Evolutionary conservation across 768 basidiomycete species (phyloP), one percentile per base, ranked within the genome.

Genomic region (Pholiota molesta): DNA sequence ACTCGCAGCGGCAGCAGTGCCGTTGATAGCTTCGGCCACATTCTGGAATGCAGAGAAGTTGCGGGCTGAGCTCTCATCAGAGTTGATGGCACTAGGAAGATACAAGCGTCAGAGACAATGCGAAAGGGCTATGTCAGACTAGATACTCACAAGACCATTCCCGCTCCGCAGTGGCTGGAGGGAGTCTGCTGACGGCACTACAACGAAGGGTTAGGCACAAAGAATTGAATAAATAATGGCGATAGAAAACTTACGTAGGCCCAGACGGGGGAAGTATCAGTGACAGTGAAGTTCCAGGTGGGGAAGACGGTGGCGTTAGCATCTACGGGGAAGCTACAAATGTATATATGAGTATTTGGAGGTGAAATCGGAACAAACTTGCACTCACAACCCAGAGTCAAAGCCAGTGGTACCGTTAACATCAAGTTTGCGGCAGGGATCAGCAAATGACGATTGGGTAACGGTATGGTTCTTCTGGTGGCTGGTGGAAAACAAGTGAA

Each of bases 401-500:
- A 88, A 83, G 31, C 81, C 85, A 62, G 74, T 73, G 17, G 68
- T 71, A 45, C 75, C 78, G 62, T 75, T 75, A 31, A 67, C 73
- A 59, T 76, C 76, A 57, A 84, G 69, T 42, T 73, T 77, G 55
- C 76, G 73, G 75, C 87, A 89, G 54, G 88, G 87, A 54, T 82
- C 80, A 47, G 77, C 81, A 71, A 90, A 89, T 3, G 83, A 77
- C 10, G 84, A 84, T 72, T 88, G 86, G 21, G 86, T 86, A 23
- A 86, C 86, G 7, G 83, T 83, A 75, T 89, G 87, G 74, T 89
- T 90, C 81, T 88, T 88, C 70, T 80, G 78, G 58, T 82, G 82
- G 82, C 84, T 85, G 51, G 26, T 26, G 26, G 26, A 44, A 45
- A 29, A 44, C 5, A 26, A 14, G 29, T 63, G n/a, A 59, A n/a